These are phyloP conservation scores for Parastagonospora nodorum DNA, from an alignment of 2,329 filamentous ascomycete genomes.

Conservation along the genomic window DNA sequence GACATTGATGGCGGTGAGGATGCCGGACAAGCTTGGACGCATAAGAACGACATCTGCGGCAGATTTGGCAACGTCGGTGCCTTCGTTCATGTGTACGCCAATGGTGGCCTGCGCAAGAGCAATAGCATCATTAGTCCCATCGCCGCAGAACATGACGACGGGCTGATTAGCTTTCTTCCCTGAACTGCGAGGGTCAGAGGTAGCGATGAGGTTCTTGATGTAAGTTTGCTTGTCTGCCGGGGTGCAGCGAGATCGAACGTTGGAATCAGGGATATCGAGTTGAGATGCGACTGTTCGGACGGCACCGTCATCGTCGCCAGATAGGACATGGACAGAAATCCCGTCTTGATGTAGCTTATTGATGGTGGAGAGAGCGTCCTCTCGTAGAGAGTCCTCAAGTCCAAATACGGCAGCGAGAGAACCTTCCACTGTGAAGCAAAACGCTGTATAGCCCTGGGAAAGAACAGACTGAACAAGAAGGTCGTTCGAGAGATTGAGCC, in stretches of 20 bases:
- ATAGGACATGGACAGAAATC: constrained; percentile 61
- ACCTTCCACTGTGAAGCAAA: constrained; percentile 61
- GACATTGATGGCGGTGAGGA: constrained; percentile 63
- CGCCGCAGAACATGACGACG: constrained; percentile 71
- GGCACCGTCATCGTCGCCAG: constrained; percentile 59
- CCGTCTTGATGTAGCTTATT: constrained; percentile 53
- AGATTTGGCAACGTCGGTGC: constrained; percentile 64
- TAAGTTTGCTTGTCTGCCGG: constrained; percentile 62
- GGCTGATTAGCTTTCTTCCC: constrained; percentile 9
- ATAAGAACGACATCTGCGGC: constrained; percentile 74
- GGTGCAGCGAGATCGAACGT: constrained; percentile 54
- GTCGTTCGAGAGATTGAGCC: constrained; percentile 51
- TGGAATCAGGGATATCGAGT: constrained; percentile 41
- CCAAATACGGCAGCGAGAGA: constrained; percentile 55
- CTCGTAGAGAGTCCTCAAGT: constrained; percentile 55
- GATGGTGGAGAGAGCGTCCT: constrained; percentile 58
- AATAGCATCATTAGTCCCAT: constrained; percentile 81
- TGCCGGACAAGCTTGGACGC: constrained; percentile 58
- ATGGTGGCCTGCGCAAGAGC: constrained; percentile 73
- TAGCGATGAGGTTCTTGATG: constrained; percentile 43
- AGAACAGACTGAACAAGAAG: constrained; percentile 49
- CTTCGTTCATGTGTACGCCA: constrained; percentile 69
- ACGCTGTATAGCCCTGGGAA: constrained; percentile 35
- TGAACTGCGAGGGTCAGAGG: background rate
- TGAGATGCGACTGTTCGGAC: constrained; percentile 53